Evolutionary conservation across 2,329 filamentous ascomycete genomes (phyloP).

Genomic region (Apiospora saccharicola): DNA sequence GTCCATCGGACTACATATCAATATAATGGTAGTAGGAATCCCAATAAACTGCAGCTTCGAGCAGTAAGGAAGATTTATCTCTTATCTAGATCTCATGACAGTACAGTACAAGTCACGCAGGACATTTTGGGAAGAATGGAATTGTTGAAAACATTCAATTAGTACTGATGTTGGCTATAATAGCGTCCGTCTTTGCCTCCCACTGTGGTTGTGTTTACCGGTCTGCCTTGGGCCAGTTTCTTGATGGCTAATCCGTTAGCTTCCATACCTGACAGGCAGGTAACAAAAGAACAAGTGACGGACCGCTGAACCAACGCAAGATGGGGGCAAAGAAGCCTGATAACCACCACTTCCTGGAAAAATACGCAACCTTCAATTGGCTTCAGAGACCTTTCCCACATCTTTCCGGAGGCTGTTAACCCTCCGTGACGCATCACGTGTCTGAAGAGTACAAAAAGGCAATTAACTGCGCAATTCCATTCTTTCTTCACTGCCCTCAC

Average conservation of each 20-base stretch:
- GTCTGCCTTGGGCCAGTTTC: too few species aligned
- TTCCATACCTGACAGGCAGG: too few species aligned
- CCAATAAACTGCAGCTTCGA: too few species aligned
- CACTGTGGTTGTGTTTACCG: too few species aligned
- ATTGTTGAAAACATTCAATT: neutral
- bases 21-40: neutral
- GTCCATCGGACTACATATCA: neutral
- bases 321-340: too few species aligned
- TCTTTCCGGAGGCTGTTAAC: neutral
- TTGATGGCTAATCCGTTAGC: too few species aligned
- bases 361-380: neutral
- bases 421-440: neutral
- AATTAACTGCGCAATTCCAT: conserved; percentile 7
- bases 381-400: neutral
- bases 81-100: too few species aligned
- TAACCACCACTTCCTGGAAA: neutral
- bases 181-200: neutral
- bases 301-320: too few species aligned
- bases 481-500: neutral
- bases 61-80: too few species aligned
- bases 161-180: neutral
- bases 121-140: too few species aligned
- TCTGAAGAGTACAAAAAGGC: neutral
- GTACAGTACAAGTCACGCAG: too few species aligned
- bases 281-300: too few species aligned